phyloP scores from a whole-genome alignment of 2,329 filamentous ascomycete species.

The Ceratocystis colombiana region DNA sequence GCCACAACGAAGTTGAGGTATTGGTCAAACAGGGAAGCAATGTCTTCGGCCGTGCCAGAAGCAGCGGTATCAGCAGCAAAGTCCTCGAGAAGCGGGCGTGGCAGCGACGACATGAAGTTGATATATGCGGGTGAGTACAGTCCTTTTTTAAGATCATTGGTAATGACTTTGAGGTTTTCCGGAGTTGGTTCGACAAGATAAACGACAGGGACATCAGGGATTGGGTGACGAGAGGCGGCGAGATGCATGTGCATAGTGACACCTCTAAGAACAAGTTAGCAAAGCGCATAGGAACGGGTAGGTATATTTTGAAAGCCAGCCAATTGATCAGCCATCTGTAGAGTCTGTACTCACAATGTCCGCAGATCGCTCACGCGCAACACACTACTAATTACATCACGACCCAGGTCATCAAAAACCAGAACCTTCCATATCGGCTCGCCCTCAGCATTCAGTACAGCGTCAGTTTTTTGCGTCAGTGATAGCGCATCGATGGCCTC shows the following conservation, averaged over 20 bases:
- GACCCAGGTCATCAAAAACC: slow-evolving; percentile 82
- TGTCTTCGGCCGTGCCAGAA: slow-evolving; percentile 75
- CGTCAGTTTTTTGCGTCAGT: slow-evolving; percentile 50
- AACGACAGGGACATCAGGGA: slow-evolving; percentile 90
- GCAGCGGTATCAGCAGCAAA: slow-evolving; percentile 82
- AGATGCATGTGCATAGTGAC: slow-evolving; percentile 86
- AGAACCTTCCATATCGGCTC: slow-evolving; percentile 97
- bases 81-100: slow-evolving; percentile 81
- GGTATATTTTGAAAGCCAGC: too few relatives aligned
- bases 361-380: slow-evolving; percentile 86
- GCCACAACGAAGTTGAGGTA: slow-evolving; percentile 96
- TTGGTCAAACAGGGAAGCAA: slow-evolving; percentile 89
- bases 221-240: slow-evolving; percentile 59
- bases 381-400: slow-evolving; percentile 95
- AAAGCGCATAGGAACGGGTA: not conserved
- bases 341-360: slow-evolving; percentile 44
- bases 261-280: slow-evolving; percentile 38
- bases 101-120: slow-evolving; percentile 92
- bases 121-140: slow-evolving; percentile 91
- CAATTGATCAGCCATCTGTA: not conserved
- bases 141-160: slow-evolving; percentile 71
- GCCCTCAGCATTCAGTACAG: slow-evolving; percentile 74
- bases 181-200: slow-evolving; percentile 88
- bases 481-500: slow-evolving; percentile 51
- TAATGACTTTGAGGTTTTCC: slow-evolving; percentile 72